Base-by-base conservation (phyloP, 805 yeast genomes). In the Hanseniaspora nectarophila region DNA sequence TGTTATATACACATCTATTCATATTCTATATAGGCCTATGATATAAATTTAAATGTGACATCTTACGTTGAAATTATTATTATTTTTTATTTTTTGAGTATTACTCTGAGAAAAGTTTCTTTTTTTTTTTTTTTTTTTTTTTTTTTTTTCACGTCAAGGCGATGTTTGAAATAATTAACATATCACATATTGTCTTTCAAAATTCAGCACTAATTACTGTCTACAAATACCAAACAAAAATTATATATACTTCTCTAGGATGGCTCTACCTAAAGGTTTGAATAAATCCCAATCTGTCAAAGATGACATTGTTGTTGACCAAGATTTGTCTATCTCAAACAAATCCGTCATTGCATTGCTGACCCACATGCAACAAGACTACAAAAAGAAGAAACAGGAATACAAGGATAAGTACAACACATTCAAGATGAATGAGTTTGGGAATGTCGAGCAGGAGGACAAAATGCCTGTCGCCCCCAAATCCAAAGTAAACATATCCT, bases 11-110 rank as follows among this genome's bases (percentile, higher is more conserved):
- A 42, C 45, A 42, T 42, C 28, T 42, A 42, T 42, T 42, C 29
- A 42, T 42, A 42, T 29, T 42, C 45, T 42, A 42, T 43, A 32
- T 43, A 43, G 37, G 38, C 47, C 23, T 43, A 43, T 43, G 37
- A 43, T 43, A 43, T 32, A 32, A 40, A 48, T 46, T 28, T 37
- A 32, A n/a, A 13, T 48, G 26, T 48, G 33, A 32, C 42, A 21
- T 28, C 31, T 43, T 43, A 43, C 28, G 38, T 31, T 43, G 23
- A 20, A 23, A 21, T 40, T n/a, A n/a, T 6, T 24, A 15, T 16
- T 3, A 7, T 24, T 40, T 40, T 5, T 39, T 20, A 18, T 20
- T 23, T 39, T 15, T 39, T 23, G 12, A 8, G 10, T 9, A 6
- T 3, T 32, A 7, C 13, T 8, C n/a, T 3, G 33, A 15, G 33